phyloP scores from a whole-genome alignment of 495 filamentous ascomycete species.

The Parathielavia hyrcaniae region DNA sequence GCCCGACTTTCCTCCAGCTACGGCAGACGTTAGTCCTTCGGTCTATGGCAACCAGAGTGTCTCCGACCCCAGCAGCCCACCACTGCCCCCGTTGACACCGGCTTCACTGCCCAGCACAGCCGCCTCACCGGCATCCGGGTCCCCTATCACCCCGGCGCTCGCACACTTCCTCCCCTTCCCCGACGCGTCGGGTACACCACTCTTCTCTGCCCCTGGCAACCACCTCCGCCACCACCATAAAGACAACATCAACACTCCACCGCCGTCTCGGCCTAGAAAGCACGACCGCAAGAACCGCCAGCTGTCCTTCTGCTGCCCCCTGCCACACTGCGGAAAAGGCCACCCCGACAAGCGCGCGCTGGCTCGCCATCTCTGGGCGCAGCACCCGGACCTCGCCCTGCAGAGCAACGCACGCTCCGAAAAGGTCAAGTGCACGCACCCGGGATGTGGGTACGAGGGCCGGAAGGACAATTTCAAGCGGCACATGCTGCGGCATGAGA shows the following conservation, averaged over 20 bases:
- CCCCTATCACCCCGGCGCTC: too few relatives aligned
- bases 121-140: too few relatives aligned
- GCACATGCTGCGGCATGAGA: constrained; percentile 11
- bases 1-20: background rate
- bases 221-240: too few relatives aligned
- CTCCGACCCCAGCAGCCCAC: background rate
- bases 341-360: constrained; percentile 24
- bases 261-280: background rate
- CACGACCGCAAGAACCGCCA: constrained; percentile 20
- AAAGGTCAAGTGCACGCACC: constrained; percentile 10
- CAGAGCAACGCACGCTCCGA: constrained; percentile 14
- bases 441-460: constrained; percentile 17
- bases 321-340: constrained; percentile 20
- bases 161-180: too few relatives aligned
- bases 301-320: constrained; percentile 15
- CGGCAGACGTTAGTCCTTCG: background rate
- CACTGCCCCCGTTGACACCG: background rate
- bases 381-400: constrained; percentile 18
- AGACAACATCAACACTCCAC: too few relatives aligned
- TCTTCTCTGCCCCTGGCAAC: too few relatives aligned
- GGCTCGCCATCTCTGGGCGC: constrained; percentile 21
- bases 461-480: constrained; percentile 21
- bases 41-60: background rate
- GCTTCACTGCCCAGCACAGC: background rate
- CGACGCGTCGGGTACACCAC: too few relatives aligned